phyloP scores from a whole-genome alignment of 1,139 yeast species.

The Candida albicans region DNA sequence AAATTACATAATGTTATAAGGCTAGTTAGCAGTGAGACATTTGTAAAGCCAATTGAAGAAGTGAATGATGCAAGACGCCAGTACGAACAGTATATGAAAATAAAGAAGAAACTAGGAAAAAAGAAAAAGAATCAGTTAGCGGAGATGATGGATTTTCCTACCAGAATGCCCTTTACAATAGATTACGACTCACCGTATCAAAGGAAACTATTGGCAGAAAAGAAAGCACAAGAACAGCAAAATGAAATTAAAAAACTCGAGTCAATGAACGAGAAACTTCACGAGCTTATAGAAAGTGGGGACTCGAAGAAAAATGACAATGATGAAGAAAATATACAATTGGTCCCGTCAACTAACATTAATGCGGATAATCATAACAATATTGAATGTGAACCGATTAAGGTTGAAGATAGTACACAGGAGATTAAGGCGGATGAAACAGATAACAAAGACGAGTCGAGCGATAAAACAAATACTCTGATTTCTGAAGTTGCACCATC shows the following conservation, averaged over 20 bases:
- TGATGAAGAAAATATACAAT: too few species aligned
- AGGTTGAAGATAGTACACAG: too few species aligned
- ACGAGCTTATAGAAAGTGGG: conserved; percentile 33
- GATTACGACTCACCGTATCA: conserved; percentile 38
- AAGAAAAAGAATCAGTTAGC: conserved; percentile 26
- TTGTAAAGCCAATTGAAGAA: conserved; percentile 54
- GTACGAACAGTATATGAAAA: conserved; percentile 27
- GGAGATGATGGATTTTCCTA: conserved; percentile 14
- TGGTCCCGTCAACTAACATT: neutral
- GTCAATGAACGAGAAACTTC: conserved; percentile 12
- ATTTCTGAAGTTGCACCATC: too few species aligned
- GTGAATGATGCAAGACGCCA: conserved; percentile 43
- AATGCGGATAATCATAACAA: neutral
- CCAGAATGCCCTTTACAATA: conserved; percentile 37
- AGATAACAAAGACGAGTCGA: too few species aligned
- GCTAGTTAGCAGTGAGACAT: conserved; percentile 41
- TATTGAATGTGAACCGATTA: too few species aligned
- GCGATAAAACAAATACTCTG: too few species aligned
- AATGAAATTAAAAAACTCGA: conserved; percentile 11
- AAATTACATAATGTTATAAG: conserved; percentile 59
- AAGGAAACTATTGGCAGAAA: conserved; percentile 24
- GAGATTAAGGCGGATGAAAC: too few species aligned
- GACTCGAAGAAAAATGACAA: conserved; percentile 56
- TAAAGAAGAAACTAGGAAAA: conserved; percentile 40
- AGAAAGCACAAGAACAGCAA: conserved; percentile 14